phyloP scores from a whole-genome alignment of 805 yeast genomes.

The Yamadazyma olivae region DNA sequence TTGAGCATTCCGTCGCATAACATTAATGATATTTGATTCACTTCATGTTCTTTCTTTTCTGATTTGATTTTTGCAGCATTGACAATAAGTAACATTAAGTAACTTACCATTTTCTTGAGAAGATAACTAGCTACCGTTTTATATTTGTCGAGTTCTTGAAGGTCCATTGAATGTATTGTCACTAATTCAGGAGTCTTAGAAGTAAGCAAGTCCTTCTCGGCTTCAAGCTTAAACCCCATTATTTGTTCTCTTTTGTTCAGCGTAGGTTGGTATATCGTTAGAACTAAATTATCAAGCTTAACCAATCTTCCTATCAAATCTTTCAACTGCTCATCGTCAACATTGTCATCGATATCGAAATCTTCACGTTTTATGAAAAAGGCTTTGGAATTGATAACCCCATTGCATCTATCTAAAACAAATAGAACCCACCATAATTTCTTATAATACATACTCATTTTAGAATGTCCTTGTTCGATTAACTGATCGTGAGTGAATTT shows the following conservation, averaged over 20 bases:
- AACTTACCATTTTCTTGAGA: background rate
- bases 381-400: constrained; percentile 23
- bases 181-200: no score
- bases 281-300: constrained; percentile 5
- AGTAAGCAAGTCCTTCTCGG: no score
- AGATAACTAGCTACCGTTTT: no score
- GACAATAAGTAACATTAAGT: background rate
- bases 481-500: constrained; percentile 5
- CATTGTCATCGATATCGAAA: constrained; percentile 17
- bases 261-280: constrained; percentile 11
- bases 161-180: no score
- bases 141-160: background rate
- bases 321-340: constrained; percentile 4
- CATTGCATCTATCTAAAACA: constrained; percentile 31
- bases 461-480: constrained; percentile 1
- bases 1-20: background rate
- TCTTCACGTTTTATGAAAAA: constrained; percentile 28
- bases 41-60: background rate
- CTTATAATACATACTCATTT: constrained; percentile 16
- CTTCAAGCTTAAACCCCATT: no score
- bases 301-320: background rate
- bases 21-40: background rate
- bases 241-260: background rate
- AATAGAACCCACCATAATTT: constrained; percentile 34
- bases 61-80: background rate